These are phyloP conservation scores for Carex scoparia DNA, from an alignment of 176 grass and related monocot species.

Conservation along the genomic window DNA sequence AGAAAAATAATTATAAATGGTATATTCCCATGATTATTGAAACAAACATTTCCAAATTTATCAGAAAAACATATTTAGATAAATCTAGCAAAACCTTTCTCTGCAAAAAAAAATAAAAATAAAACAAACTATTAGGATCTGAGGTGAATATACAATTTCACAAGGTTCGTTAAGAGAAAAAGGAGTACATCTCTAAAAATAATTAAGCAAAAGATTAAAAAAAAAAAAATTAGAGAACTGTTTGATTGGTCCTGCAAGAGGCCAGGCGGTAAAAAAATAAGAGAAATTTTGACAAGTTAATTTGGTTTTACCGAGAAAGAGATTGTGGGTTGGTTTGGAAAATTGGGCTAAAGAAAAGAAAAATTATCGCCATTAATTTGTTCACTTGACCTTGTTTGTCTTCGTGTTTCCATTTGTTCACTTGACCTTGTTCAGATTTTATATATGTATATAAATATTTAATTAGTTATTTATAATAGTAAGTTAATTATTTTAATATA, in stretches of 20 bases:
- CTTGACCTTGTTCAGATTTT: no score
- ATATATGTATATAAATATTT: no score
- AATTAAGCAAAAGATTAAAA: not conserved
- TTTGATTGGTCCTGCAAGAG: conserved; percentile 27
- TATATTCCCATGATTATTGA: not conserved
- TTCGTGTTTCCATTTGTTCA: no score
- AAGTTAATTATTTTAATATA: no score
- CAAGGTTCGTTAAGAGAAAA: not conserved
- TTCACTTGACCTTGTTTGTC: no score
- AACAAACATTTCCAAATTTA: not conserved
- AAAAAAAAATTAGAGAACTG: not conserved
- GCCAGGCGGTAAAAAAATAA: conserved; percentile 19
- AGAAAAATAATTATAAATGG: not conserved
- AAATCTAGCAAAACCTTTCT: not conserved
- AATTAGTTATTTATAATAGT: no score
- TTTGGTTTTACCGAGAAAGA: conserved; percentile 47
- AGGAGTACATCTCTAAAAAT: not conserved
- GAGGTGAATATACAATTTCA: not conserved
- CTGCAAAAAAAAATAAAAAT: not conserved
- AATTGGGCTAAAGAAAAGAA: conserved; percentile 35
- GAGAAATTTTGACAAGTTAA: not conserved
- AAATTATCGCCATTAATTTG: not conserved
- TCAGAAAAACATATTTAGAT: not conserved
- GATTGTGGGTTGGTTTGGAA: conserved; percentile 61
- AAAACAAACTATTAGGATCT: not conserved